Evolutionary conservation across 495 filamentous ascomycete genomes (phyloP).

Genomic region (Hyaloscypha finlandica): DNA sequence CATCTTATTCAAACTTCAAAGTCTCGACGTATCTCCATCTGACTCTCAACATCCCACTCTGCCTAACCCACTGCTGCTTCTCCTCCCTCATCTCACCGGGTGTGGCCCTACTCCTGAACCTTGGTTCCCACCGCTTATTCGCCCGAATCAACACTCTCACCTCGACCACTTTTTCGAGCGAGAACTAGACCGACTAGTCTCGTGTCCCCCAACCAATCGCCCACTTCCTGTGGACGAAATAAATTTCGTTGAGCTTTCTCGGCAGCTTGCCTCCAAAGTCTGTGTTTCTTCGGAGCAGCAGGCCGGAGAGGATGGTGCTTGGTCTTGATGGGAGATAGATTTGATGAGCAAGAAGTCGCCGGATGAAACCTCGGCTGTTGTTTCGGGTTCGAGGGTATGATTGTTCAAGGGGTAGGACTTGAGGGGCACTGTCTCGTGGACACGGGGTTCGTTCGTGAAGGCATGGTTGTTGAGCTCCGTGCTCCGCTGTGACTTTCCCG

Average conservation of each 20-base stretch:
- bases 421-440: neutral
- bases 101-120: neutral
- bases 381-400: neutral
- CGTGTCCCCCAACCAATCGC: slow-evolving; percentile 35
- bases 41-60: slow-evolving; percentile 5
- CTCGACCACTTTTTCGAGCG: neutral
- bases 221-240: slow-evolving; percentile 45
- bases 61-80: slow-evolving; percentile 30
- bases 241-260: slow-evolving; percentile 54
- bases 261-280: slow-evolving; percentile 42
- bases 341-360: slow-evolving; percentile 44
- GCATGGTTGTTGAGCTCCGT: neutral
- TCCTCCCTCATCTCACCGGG: slow-evolving; percentile 10
- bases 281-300: slow-evolving; percentile 38
- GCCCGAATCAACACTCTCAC: neutral
- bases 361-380: slow-evolving; percentile 11
- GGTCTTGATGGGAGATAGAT: slow-evolving; percentile 36
- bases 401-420: neutral
- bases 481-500: too few relatives aligned
- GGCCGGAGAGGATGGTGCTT: slow-evolving; percentile 42
- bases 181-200: neutral
- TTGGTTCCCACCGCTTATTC: neutral
- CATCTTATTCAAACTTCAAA: neutral
- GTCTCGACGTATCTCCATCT: neutral
- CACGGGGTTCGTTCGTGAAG: neutral